Percentiles rank a stretch among this genome's conserved stretches.
These are phyloP conservation scores for Tilletia walkeri DNA, from an alignment of 1,284 basidiomycete genomes.

Conservation along the genomic window DNA sequence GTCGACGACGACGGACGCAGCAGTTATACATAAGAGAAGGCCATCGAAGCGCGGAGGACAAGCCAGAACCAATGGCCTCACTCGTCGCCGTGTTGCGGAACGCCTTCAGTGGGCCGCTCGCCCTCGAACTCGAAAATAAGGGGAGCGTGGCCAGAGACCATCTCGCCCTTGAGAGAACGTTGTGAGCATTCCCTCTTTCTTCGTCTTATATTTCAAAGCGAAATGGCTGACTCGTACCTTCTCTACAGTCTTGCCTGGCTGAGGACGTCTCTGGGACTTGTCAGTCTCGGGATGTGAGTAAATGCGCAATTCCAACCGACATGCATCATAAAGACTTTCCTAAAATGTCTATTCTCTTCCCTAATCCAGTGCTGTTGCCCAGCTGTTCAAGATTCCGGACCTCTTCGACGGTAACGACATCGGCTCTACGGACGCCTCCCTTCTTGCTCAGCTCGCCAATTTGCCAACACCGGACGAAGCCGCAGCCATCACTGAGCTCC, in stretches of 20 bases:
- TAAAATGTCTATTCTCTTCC: too few relatives aligned
- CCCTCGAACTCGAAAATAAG: constrained; percentile 23
- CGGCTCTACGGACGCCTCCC: background rate
- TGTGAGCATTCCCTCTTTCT: constrained; percentile 16
- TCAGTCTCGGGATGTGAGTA: constrained; percentile 48
- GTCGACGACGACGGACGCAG: background rate
- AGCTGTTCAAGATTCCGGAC: constrained; percentile 52
- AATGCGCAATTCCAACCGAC: background rate
- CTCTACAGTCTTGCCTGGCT: constrained; percentile 49
- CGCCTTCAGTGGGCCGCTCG: constrained; percentile 1
- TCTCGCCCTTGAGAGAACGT: constrained; percentile 54
- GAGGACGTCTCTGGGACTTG: constrained; percentile 51
- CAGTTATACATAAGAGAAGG: background rate
- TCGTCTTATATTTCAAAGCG: background rate
- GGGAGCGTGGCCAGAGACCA: constrained; percentile 56
- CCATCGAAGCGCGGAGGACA: too few relatives aligned
- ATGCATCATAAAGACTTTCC: too few relatives aligned
- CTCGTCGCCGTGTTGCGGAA: background rate
- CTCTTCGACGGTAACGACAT: background rate
- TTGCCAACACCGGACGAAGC: background rate
- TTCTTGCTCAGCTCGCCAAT: background rate
- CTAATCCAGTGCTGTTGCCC: constrained; percentile 39
- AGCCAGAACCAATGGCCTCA: background rate
- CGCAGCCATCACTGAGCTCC: background rate
- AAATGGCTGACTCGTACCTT: too few relatives aligned